Evolutionary conservation across 805 yeast genomes (phyloP).

Genomic region (Kodamaea lidongshanica): DNA sequence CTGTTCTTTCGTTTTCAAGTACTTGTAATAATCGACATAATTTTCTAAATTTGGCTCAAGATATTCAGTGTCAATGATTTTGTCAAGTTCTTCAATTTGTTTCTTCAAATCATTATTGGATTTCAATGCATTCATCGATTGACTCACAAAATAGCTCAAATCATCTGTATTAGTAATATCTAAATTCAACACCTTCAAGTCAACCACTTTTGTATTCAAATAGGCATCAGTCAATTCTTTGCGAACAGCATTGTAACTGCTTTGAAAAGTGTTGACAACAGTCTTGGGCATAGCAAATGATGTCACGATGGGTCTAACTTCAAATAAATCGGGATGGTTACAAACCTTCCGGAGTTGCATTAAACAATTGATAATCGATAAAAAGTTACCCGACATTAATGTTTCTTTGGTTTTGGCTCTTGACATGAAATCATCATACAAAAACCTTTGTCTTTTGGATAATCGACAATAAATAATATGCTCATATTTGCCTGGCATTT

Average conservation of each 20-base stretch:
- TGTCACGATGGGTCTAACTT: conserved; percentile 89
- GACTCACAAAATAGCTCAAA: conserved; percentile 42
- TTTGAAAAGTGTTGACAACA: conserved; percentile 45
- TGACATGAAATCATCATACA: conserved; percentile 96
- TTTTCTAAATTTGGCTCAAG: conserved; percentile 26
- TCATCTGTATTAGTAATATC: conserved; percentile 44
- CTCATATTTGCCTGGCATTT: conserved; percentile 97
- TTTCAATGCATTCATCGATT: conserved; percentile 38
- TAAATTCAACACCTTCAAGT: conserved; percentile 57
- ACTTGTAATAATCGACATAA: conserved; percentile 55
- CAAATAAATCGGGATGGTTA: conserved; percentile 95
- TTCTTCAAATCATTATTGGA: conserved; percentile 42
- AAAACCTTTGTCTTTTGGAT: conserved; percentile 83
- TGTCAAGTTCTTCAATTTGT: conserved; percentile 39
- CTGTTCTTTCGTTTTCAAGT: conserved; percentile 47
- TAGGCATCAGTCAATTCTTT: conserved; percentile 17
- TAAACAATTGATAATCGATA: conserved; percentile 91
- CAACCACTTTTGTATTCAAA: conserved; percentile 19
- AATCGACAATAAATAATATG: conserved; percentile 89
- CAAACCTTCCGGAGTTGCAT: conserved; percentile 98
- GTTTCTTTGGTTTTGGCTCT: conserved; percentile 94
- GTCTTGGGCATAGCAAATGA: conserved; percentile 72
- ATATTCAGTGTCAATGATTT: conserved; percentile 21
- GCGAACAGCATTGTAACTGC: conserved; percentile 20
- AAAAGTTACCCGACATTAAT: conserved; percentile 85